phyloP scores from a whole-genome alignment of 257 asterid species.

The Coffea eugenioides region DNA sequence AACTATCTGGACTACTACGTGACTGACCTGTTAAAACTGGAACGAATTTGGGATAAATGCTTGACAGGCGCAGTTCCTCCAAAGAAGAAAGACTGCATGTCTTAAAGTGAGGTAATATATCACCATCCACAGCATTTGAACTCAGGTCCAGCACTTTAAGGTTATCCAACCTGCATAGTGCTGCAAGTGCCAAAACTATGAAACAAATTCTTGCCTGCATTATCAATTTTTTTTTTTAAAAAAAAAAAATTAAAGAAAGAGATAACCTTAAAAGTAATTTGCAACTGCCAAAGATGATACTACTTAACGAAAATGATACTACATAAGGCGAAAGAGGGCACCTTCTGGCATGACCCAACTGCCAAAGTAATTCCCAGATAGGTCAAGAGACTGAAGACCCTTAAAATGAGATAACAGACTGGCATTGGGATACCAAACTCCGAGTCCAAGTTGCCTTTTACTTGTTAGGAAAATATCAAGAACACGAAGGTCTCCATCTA shows the following conservation, averaged over 20 bases:
- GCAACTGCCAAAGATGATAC: too few relatives aligned
- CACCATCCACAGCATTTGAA: constrained; percentile 19
- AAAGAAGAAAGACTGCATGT: constrained; percentile 9
- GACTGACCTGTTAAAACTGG: constrained; percentile 3
- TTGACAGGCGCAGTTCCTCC: constrained; percentile 5
- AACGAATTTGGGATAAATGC: neutral
- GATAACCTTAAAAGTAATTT: too few relatives aligned
- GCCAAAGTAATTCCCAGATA: neutral
- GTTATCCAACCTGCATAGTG: constrained; percentile 20
- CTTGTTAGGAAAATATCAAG: neutral
- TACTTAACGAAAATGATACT: neutral
- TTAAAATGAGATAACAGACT: neutral
- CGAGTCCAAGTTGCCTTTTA: neutral
- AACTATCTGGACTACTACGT: neutral
- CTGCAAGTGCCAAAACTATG: constrained; percentile 15
- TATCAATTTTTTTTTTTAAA: neutral
- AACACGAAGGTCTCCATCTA: neutral
- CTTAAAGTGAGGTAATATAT: constrained; percentile 22
- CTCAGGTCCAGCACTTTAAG: constrained; percentile 24
- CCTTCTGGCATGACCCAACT: constrained; percentile 16
- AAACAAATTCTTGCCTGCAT: neutral
- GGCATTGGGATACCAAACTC: constrained; percentile 7
- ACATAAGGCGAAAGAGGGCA: neutral
- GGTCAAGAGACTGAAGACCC: constrained; percentile 8
- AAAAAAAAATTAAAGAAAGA: too few relatives aligned